Evolutionary conservation across 768 basidiomycete genomes (phyloP).

Genomic region (Chlorophyllum brunneum): DNA sequence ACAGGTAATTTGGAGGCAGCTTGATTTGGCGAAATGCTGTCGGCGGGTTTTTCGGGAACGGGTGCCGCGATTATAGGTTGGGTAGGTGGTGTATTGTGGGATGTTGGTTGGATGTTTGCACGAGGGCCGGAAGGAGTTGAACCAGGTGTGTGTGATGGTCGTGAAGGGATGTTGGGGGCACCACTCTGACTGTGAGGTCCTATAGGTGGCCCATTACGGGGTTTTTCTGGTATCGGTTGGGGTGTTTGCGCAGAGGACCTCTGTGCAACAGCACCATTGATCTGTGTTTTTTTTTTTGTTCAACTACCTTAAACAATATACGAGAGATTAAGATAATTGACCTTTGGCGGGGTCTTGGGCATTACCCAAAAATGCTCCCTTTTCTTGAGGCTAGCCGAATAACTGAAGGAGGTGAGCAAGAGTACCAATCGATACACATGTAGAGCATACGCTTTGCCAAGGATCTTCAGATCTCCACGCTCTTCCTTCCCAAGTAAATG

Average conservation of each 20-base stretch:
- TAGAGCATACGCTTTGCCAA: slow-evolving; percentile 66
- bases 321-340: slow-evolving; percentile 11
- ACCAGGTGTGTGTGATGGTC: slow-evolving; percentile 21
- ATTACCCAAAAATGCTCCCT: slow-evolving; percentile 56
- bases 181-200: slow-evolving; percentile 11
- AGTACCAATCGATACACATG: slow-evolving; percentile 2
- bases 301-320: background rate
- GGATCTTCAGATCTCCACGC: slow-evolving; percentile 79
- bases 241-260: slow-evolving; percentile 29
- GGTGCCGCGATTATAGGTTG: slow-evolving; percentile 20
- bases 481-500: slow-evolving; percentile 70
- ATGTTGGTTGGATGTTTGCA: slow-evolving; percentile 37
- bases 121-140: slow-evolving; percentile 52
- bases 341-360: slow-evolving; percentile 26
- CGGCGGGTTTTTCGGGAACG: background rate
- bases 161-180: slow-evolving; percentile 22
- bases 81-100: slow-evolving; percentile 21
- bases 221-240: slow-evolving; percentile 35
- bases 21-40: background rate
- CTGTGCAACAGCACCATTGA: slow-evolving; percentile 23
- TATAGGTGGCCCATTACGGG: slow-evolving; percentile 23
- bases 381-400: slow-evolving; percentile 72
- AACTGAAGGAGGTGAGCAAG: slow-evolving; percentile 34
- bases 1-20: slow-evolving; percentile 45
- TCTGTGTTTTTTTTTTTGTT: slow-evolving; percentile 20